These are phyloP conservation scores for Grosmannia serpens DNA, from an alignment of 2,329 filamentous ascomycete species.

Conservation along the genomic window DNA sequence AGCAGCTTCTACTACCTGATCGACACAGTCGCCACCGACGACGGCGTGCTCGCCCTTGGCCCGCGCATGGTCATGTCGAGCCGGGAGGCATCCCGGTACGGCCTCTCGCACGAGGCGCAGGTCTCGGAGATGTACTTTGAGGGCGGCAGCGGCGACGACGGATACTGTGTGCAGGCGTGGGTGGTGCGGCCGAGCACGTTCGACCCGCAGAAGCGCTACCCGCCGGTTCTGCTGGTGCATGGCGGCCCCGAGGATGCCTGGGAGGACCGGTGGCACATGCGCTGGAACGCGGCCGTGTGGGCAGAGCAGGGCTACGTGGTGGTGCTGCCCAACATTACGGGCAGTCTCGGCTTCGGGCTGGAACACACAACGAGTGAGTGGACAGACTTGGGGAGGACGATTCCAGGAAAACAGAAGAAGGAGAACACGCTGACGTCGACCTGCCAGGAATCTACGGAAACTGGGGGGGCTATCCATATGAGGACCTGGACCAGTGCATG, in stretches of 20 bases:
- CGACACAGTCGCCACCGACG: slow-evolving; percentile 6
- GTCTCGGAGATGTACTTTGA: slow-evolving; percentile 29
- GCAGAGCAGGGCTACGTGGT: slow-evolving; percentile 51
- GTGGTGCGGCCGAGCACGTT: slow-evolving; percentile 27
- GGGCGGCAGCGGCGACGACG: slow-evolving; percentile 23
- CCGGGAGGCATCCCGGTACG: slow-evolving; percentile 20
- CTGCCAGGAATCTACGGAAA: slow-evolving; percentile 29
- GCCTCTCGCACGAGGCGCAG: slow-evolving; percentile 22
- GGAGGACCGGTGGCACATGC: slow-evolving; percentile 30
- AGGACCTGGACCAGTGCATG: slow-evolving; percentile 43
- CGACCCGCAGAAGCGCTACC: slow-evolving; percentile 24
- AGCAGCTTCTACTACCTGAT: slow-evolving; percentile 26
- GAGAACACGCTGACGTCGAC: neutral
- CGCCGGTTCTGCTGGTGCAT: slow-evolving; percentile 26
- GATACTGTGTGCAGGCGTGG: slow-evolving; percentile 24
- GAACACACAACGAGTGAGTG: slow-evolving; percentile 18
- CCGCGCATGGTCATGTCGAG: slow-evolving; percentile 19
- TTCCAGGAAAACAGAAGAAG: too few species aligned
- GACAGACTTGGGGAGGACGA: neutral
- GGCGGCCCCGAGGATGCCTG: slow-evolving; percentile 33
- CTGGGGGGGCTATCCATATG: slow-evolving; percentile 43
- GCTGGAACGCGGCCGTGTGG: slow-evolving; percentile 42
- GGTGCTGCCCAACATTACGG: slow-evolving; percentile 47
- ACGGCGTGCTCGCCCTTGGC: slow-evolving; percentile 5
- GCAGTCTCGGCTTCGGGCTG: slow-evolving; percentile 43